phyloP scores from a whole-genome alignment of 164 flowering plant genomes.

The Aristolochia californica region DNA sequence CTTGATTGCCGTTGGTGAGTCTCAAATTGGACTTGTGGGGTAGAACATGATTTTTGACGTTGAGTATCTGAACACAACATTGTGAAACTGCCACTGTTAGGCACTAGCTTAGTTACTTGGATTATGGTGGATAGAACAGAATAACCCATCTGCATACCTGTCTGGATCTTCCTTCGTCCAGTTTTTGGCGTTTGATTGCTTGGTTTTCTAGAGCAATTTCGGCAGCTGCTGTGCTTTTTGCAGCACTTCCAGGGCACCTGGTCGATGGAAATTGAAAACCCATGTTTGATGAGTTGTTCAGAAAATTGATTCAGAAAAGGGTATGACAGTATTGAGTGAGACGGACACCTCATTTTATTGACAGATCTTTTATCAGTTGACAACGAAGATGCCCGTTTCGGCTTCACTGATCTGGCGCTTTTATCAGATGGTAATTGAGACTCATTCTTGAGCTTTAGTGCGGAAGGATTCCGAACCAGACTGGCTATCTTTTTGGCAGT shows the following conservation, averaged over 20 bases:
- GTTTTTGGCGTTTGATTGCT: conserved; percentile 87
- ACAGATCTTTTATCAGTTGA: background rate
- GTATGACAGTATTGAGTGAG: background rate
- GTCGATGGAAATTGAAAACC: background rate
- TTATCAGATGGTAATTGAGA: conserved; percentile 30
- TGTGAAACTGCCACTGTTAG: too few relatives aligned
- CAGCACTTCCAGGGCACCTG: conserved; percentile 4
- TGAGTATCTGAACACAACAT: conserved; percentile 45
- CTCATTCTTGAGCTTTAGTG: conserved; percentile 36
- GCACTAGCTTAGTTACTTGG: too few relatives aligned
- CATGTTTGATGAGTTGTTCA: background rate
- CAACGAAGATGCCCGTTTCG: background rate
- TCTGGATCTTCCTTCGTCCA: conserved; percentile 78
- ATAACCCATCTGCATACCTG: conserved; percentile 32
- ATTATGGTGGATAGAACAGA: background rate
- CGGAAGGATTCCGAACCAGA: conserved; percentile 44
- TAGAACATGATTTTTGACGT: conserved; percentile 45
- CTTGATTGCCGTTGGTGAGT: conserved; percentile 14
- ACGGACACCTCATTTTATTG: background rate
- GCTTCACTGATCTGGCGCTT: conserved; percentile 20
- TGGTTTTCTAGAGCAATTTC: conserved; percentile 72
- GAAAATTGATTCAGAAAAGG: too few relatives aligned
- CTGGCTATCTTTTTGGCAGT: conserved; percentile 51
- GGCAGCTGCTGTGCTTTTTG: conserved; percentile 29
- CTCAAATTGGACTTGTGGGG: conserved; percentile 69